A percentile compares a stretch with the other conserved stretches of the same genome.
phyloP scores from a whole-genome alignment of 2,329 filamentous ascomycete genomes.

The Tricladium varicosporioides region DNA sequence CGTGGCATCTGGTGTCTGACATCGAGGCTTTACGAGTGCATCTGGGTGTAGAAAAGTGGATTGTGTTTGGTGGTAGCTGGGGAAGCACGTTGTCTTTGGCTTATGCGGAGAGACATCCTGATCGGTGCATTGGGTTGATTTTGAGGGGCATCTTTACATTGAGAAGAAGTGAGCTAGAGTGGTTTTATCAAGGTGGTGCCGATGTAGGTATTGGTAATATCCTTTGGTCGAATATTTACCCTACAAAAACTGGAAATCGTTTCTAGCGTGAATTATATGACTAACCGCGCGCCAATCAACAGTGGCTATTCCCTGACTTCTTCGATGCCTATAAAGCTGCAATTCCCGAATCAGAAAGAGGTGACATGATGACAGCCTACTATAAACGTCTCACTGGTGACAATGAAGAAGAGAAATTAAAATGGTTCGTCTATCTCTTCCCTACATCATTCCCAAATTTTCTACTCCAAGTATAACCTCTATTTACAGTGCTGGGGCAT shows the following conservation, averaged over 20 bases:
- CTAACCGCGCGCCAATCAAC: not conserved
- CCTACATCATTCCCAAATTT: too few species aligned
- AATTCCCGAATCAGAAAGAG: conserved; percentile 38
- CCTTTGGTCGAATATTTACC: too few species aligned
- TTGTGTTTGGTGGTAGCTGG: conserved; percentile 49
- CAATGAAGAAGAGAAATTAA: conserved; percentile 30
- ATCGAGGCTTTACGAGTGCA: conserved; percentile 43
- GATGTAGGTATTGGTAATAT: conserved; percentile 19
- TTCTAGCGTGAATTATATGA: too few species aligned
- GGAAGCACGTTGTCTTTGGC: conserved; percentile 44
- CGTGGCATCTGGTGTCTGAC: conserved; percentile 43
- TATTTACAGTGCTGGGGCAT: conserved; percentile 26
- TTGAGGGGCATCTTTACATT: conserved; percentile 43
- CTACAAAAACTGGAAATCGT: too few species aligned
- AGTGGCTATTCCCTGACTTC: conserved; percentile 37
- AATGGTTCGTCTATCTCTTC: conserved; percentile 17
- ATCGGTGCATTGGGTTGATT: conserved; percentile 38
- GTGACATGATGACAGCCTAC: conserved; percentile 38
- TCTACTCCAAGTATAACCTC: not conserved
- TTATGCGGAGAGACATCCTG: conserved; percentile 43
- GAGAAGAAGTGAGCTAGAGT: conserved; percentile 37
- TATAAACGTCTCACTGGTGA: conserved; percentile 39
- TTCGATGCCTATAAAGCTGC: conserved; percentile 38
- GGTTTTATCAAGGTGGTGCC: conserved; percentile 34
- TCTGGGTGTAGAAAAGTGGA: conserved; percentile 43